These are phyloP conservation scores for Raddia guianensis DNA, from an alignment of 176 grass and related monocot species.

Conservation along the genomic window DNA sequence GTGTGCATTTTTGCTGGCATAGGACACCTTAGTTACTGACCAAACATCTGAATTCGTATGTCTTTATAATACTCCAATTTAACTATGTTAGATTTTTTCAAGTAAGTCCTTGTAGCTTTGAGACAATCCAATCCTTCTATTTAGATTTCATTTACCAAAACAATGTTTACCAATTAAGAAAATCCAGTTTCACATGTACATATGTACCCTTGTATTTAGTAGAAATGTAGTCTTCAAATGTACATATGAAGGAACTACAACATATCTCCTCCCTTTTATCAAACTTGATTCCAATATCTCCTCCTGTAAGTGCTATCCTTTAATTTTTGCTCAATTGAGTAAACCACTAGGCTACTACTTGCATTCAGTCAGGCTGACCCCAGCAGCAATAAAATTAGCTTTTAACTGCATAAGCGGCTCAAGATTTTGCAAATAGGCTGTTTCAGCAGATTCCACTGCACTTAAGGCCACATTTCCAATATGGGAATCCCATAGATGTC, in stretches of 20 bases:
- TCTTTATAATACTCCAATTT: background rate
- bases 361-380: background rate
- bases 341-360: background rate
- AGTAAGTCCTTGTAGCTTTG: background rate
- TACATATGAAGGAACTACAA: background rate
- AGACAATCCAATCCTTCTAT: constrained; percentile 8
- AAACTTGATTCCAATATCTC: background rate
- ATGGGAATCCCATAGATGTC: background rate
- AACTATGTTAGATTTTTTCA: background rate
- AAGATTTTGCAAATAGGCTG: background rate
- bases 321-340: background rate
- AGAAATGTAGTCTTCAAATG: constrained; percentile 8
- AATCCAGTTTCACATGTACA: background rate
- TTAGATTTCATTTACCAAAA: constrained; percentile 22
- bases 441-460: constrained; percentile 19
- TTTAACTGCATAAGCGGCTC: background rate
- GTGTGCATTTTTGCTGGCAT: background rate
- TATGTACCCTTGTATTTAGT: background rate
- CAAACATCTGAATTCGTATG: background rate
- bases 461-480: background rate
- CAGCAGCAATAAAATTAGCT: background rate
- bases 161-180: constrained; percentile 4
- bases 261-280: background rate
- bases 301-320: background rate
- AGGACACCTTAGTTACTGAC: background rate